Conservation (phyloP, 805 yeast species). For the Kluyveromyces siamensis region DNA sequence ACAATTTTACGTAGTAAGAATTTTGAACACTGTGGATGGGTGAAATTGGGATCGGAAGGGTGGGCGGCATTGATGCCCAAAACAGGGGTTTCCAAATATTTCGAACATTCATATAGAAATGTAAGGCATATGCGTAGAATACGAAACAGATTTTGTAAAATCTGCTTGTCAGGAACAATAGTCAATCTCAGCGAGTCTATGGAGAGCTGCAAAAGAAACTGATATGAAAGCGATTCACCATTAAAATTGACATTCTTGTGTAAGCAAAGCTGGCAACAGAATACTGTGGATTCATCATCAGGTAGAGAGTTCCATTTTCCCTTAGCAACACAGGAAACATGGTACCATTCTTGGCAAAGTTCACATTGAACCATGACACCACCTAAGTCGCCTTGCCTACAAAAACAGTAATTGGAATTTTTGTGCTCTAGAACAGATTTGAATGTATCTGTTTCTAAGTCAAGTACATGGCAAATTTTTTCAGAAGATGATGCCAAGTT, state of each 20-base stretch:
- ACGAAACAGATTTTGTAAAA: constrained; percentile 9
- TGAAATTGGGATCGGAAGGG: constrained; percentile 7
- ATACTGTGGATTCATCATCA: constrained; percentile 30
- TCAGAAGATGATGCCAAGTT: neutral
- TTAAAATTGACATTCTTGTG: constrained; percentile 7
- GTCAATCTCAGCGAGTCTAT: constrained; percentile 13
- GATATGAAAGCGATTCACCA: constrained; percentile 13
- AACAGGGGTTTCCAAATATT: constrained; percentile 14
- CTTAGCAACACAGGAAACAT: constrained; percentile 45
- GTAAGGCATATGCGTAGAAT: neutral
- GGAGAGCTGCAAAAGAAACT: constrained; percentile 10
- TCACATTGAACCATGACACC: constrained; percentile 62
- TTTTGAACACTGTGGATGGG: constrained; percentile 10
- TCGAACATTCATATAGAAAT: neutral
- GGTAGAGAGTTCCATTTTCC: constrained; percentile 24
- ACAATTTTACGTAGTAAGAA: constrained; percentile 40
- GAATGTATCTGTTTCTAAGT: constrained; percentile 29
- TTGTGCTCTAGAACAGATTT: constrained; percentile 23
- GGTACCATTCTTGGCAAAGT: constrained; percentile 64
- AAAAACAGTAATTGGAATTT: constrained; percentile 41
- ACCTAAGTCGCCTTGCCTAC: constrained; percentile 52
- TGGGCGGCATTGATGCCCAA: constrained; percentile 10
- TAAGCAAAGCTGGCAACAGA: constrained; percentile 46
- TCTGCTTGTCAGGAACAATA: constrained; percentile 13
- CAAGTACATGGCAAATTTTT: constrained; percentile 26